Conservation (phyloP, 768 basidiomycete genomes). For the Boletus coccyginus region DNA sequence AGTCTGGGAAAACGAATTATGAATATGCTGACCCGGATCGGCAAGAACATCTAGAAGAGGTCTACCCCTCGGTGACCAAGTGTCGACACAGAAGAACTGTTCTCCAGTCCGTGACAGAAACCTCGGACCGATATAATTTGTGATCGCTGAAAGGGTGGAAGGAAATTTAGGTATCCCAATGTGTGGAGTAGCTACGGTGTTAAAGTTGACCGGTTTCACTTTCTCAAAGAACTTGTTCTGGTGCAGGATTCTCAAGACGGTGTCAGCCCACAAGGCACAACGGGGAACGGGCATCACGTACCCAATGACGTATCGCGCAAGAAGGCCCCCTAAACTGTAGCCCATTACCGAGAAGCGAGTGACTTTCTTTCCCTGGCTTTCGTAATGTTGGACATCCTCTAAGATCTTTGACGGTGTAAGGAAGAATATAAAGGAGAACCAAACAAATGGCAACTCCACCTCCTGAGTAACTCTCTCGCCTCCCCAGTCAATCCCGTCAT, state of each 20-base stretch:
- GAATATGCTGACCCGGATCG: conserved; percentile 57
- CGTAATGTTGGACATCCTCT: conserved; percentile 51
- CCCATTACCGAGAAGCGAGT: conserved; percentile 72
- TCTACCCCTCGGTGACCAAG: conserved; percentile 65
- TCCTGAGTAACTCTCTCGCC: conserved; percentile 78
- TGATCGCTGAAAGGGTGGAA: conserved; percentile 53
- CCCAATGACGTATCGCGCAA: conserved; percentile 79
- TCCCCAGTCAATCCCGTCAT: conserved; percentile 85
- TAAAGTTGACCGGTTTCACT: conserved; percentile 75
- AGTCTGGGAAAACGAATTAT: neutral
- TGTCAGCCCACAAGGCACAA: conserved; percentile 4
- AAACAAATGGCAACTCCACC: conserved; percentile 38
- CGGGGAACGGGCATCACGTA: conserved; percentile 25
- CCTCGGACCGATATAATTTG: conserved; percentile 58
- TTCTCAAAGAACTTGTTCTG: conserved; percentile 69
- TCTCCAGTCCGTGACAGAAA: conserved; percentile 78
- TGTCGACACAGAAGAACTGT: conserved; percentile 72
- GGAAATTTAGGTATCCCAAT: conserved; percentile 69
- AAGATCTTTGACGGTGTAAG: conserved; percentile 43
- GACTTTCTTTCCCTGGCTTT: conserved; percentile 53
- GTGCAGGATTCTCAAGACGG: conserved; percentile 49
- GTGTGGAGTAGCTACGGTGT: conserved; percentile 81
- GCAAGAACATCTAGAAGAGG: conserved; percentile 76
- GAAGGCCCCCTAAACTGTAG: conserved; percentile 78
- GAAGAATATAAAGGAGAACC: neutral